Evolutionary conservation across 208 protist genomes (phyloP), one percentile per base, ranked within the genome.

Genomic region (Acanthamoeba castellanii): DNA sequence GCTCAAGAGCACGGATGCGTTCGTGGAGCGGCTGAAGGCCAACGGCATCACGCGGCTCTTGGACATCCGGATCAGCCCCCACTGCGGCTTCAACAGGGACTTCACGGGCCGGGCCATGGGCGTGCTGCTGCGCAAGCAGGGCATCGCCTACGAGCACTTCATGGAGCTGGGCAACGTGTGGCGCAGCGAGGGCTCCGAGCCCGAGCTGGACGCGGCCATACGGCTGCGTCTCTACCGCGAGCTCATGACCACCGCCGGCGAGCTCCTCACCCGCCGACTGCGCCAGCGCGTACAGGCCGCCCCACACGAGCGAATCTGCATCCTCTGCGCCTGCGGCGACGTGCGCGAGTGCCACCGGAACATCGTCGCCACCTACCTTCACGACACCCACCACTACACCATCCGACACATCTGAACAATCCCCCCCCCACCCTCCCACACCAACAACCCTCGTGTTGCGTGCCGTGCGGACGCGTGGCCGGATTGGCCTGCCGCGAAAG

Each of bases 141-240:
- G 70, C 68, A 94, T 94, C 70, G 34, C 14, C 47, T 94, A 94
- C 74, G 91, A 94, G 91, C 91, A 94, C 70, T 94, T 85, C 70
- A 78, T 85, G 91, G 91, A 94, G 91, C 70, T 94, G 45, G 91
- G 91, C 68, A 94, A 94, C 70, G 91, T 94, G 22, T 94, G 64
- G 87, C 30, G 87, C 7, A 92, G 87, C 70, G 72, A 94, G 4
- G 91, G n/a, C 52, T 84, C 72, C 7, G 91, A 94, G 22, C 34
- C 45, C 5, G 91, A 94, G 91, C 42, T 84, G 91, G 52, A 64
- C 25, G 64, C 72, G 22, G 30, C 72, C 22, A 66, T 14, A 1
- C 42, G 91, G 5, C 18, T 84, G 32, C 52, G 57, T 3, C 74
- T 85, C 72, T 94, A 94, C 55, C 52, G 50, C 30, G 91, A 85